Conservation (phyloP, 805 yeast species). For the Saccharomycopsis babjevae region DNA sequence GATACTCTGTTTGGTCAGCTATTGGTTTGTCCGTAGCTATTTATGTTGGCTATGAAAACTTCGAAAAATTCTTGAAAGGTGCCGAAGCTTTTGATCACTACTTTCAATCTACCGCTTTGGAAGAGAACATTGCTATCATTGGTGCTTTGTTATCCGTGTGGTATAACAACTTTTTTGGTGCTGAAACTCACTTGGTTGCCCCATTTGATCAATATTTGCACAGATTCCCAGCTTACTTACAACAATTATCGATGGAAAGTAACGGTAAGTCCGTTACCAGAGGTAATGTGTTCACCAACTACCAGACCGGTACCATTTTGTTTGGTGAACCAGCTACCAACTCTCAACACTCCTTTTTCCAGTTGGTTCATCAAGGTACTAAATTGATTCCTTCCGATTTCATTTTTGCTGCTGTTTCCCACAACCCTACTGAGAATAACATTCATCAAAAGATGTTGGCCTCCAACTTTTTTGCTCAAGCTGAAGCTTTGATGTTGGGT, state of each 20-base stretch:
- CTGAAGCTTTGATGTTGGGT: conserved; percentile 96
- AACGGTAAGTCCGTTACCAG: conserved; percentile 97
- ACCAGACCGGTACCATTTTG: conserved; percentile 90
- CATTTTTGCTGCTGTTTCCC: conserved; percentile 93
- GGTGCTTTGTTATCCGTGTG: conserved; percentile 94
- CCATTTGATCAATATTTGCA: conserved; percentile 98
- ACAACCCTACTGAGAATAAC: conserved; percentile 91
- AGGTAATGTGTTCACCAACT: conserved; percentile 80
- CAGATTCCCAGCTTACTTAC: conserved; percentile 98
- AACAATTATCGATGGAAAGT: conserved; percentile 97
- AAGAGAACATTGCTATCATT: conserved; percentile 81
- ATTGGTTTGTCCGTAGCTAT: conserved; percentile 93
- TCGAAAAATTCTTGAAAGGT: conserved; percentile 86
- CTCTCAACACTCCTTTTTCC: conserved; percentile 99
- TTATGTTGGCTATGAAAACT: conserved; percentile 92
- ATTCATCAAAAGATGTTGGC: conserved; percentile 97
- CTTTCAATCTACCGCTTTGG: conserved; percentile 74
- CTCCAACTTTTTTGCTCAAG: conserved; percentile 97
- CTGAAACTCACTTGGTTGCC: conserved; percentile 96
- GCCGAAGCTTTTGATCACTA: conserved; percentile 96
- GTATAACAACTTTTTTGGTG: conserved; percentile 98
- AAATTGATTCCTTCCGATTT: conserved; percentile 95
- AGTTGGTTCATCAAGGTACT: conserved; percentile 97
- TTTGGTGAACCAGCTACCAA: conserved; percentile 99
- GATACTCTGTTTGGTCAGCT: conserved; percentile 99